A percentile compares a stretch with the other conserved stretches of the same genome.
These are phyloP conservation scores for Coemansia sp. DNA, from an alignment of 192 early-diverging fungal genomes.

Conservation along the genomic window DNA sequence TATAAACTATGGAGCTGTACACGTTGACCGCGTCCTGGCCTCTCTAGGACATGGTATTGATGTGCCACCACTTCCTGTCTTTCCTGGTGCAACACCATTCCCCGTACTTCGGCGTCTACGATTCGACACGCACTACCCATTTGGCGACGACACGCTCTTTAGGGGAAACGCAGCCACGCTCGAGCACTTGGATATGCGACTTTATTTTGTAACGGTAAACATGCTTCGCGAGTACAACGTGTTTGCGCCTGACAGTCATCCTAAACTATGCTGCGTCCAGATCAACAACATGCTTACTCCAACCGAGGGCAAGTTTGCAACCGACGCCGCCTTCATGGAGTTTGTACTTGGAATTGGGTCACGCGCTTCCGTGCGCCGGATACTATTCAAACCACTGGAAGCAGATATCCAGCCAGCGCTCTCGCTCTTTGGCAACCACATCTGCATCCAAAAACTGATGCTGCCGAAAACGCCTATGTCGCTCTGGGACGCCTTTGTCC, in stretches of 20 bases:
- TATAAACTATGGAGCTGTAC: not conserved
- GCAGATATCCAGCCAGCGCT: no score
- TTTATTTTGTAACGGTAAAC: not conserved
- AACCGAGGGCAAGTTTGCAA: not conserved
- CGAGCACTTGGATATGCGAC: not conserved
- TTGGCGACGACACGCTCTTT: not conserved
- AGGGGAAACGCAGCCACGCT: not conserved
- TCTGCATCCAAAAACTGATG: not conserved
- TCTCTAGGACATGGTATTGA: not conserved
- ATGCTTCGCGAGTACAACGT: no score
- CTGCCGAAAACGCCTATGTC: not conserved
- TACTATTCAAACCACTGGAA: not conserved
- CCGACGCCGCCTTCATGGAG: not conserved
- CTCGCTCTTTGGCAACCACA: not conserved
- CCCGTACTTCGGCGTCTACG: not conserved
- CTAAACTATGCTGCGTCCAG: not conserved
- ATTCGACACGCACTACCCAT: no score
- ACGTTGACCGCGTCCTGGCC: not conserved
- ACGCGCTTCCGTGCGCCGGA: not conserved
- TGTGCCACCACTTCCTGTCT: not conserved
- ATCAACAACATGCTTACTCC: not conserved
- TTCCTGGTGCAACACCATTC: not conserved
- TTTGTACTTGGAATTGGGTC: not conserved
- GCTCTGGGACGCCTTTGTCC: not conserved
- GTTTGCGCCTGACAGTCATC: not conserved